Percentiles rank a stretch among this genome's conserved stretches.
These are phyloP conservation scores for Trichoderma brevicompactum DNA, from an alignment of 2,329 filamentous ascomycete species.

Conservation along the genomic window DNA sequence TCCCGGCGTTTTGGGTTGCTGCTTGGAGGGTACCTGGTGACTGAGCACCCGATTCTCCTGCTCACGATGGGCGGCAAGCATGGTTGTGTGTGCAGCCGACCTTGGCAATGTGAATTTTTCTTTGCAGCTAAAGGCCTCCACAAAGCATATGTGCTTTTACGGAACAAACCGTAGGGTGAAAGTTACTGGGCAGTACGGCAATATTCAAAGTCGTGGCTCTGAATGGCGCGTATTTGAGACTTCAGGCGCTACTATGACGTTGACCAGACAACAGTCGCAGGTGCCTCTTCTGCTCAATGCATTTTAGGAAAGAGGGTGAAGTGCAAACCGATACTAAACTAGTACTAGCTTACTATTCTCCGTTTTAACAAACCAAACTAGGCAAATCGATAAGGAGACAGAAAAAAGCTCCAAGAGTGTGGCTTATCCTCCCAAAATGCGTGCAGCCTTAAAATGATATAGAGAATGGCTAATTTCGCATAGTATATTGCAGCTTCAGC, in stretches of 20 bases:
- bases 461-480: neutral
- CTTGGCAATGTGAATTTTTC: neutral
- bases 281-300: no score
- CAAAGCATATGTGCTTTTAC: neutral
- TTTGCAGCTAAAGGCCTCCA: neutral
- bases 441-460: neutral
- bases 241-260: neutral
- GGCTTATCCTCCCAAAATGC: neutral
- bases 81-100: conserved; percentile 42
- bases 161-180: neutral
- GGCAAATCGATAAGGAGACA: conserved; percentile 7
- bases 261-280: conserved; percentile 4
- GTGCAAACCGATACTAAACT: neutral
- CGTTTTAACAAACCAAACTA: neutral
- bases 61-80: conserved; percentile 78
- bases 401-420: neutral
- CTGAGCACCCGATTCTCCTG: conserved; percentile 85
- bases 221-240: conserved; percentile 10
- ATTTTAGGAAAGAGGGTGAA: neutral
- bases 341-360: neutral
- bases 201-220: neutral
- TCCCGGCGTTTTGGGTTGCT: conserved; percentile 81
- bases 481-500: neutral
- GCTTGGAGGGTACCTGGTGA: conserved; percentile 75
- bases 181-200: neutral